Base-by-base conservation (phyloP, 768 basidiomycete genomes). In the Lyophyllum semitale region DNA sequence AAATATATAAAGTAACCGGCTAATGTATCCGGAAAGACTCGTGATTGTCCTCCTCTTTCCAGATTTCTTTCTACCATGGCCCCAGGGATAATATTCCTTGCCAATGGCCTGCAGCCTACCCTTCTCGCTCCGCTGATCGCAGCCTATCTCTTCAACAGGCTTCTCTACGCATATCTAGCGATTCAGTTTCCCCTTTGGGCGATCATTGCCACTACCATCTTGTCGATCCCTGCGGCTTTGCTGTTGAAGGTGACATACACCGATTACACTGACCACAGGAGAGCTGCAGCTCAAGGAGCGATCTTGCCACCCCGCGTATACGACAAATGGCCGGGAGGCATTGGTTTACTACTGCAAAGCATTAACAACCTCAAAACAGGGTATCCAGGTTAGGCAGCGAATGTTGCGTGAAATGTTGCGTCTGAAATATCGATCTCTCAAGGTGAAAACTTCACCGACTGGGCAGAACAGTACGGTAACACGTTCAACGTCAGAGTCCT, bases 271-370 rank as follows among this genome's bases (percentile, higher is more conserved):
- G 59, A 69, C 40, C 51, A 57, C n/a, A 63, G 62, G 35, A 59
- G 55, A 23, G 74, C 75, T 2, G 66, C 66, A 17, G 66, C 66
- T 20, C 50, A 59, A 32, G 73, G 71, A n/a, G 74, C 75, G 1
- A 62, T 66, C 8, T 38, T 74, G 12, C 67, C 71, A 6, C 74
- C 75, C 1, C 56, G 57, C 17, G 64, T 75, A 27, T 25, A 59
- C 8, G 63, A 66, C 37, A 61, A 65, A 52, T 68, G 62, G 38
- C 63, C 66, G 13, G 46, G 64, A 17, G 65, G 67, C 0, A 48
- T 73, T 38, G 62, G 59, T 12, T 55, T 63, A 9, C 50, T 68
- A 2, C 51, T 57, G 2, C 49, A 58, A 5, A 43, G 68, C 29
- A 53, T 68, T 15, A 50, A 64, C n/a, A 62, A 60, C 48, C 62